Base-by-base conservation (phyloP, 1,139 yeast genomes). In the Diutina catenulata region DNA sequence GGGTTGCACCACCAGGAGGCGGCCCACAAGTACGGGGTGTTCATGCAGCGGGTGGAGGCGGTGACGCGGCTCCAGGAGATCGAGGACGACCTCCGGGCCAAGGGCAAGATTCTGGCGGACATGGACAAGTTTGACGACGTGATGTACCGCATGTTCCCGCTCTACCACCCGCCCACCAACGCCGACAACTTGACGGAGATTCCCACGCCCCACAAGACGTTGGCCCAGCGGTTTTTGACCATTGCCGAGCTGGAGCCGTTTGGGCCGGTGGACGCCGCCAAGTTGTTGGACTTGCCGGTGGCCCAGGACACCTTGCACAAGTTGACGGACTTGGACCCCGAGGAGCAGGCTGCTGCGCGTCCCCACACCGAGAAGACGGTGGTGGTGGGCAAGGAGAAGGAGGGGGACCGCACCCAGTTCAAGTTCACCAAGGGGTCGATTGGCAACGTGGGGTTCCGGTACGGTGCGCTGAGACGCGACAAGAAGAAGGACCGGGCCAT, bases 231-330 rank as follows among this genome's bases (percentile, higher is more conserved):
- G 47, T 88, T 87, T 64, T 62, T 86, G 55, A 81, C 94, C 18
- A 80, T 91, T 55, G 91, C 95, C 11, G 97, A 91, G 61, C 78
- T 88, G 16, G 94, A 87, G 60, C 95, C 95, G n/a, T 88, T 88
- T 57, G 96, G 96, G 4, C 95, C 97, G 6, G 72, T 87, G 7
- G 97, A 91, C 53, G 96, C 98, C n/a, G 95, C 98, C 38, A 65
- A 76, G 43, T 72, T 82, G 33, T 74, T 84, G 48, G 87, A 73
- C 36, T 68, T 88, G 46, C 91, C 84, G 54, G 94, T 95, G 16
- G 96, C 97, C 31, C 72, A 76, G 39, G 76, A 70, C 35, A 81
- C 93, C 3, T 68, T 86, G 49, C 75, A 76, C 47, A 71, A 71
- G 50, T 68, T 84, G 45, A 66, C 86, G 9, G 74, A 76, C 45